Conservation (phyloP, 176 grass and related monocot species). For the Phoenix dactylifera region DNA sequence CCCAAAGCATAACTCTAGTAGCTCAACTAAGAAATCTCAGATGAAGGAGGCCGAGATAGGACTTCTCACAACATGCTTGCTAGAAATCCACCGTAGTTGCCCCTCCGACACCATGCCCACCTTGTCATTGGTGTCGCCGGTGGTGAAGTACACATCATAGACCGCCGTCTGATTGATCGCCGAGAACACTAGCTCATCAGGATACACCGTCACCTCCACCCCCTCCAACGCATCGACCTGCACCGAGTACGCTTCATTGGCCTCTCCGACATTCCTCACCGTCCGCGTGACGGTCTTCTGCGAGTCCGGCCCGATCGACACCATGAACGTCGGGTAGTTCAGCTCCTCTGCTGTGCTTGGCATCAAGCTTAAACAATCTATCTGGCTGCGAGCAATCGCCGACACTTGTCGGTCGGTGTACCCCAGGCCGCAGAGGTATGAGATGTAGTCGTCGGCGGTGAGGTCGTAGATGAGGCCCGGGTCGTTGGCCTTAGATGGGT, state of each 20-base stretch:
- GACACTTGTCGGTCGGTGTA: constrained; percentile 10
- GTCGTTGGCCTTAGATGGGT: constrained; percentile 6
- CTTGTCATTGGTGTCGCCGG: neutral
- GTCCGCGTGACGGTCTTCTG: neutral
- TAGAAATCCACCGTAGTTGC: constrained; percentile 3
- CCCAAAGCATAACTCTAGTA: too few species aligned
- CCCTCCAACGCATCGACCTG: neutral
- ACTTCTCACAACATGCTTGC: constrained; percentile 9
- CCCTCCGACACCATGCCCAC: neutral
- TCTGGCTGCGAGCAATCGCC: neutral
- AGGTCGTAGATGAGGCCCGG: constrained; percentile 15
- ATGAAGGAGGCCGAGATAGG: neutral
- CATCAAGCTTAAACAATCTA: neutral
- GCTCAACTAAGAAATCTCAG: too few species aligned
- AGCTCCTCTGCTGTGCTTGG: constrained; percentile 6
- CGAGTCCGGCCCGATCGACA: neutral
- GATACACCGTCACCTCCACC: neutral
- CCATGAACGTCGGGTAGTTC: constrained; percentile 7
- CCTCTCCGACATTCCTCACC: constrained; percentile 7
- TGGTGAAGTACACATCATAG: neutral
- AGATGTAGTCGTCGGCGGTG: neutral
- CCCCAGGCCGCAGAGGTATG: constrained; percentile 9
- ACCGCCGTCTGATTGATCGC: neutral
- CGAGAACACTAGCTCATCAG: neutral
- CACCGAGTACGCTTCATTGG: neutral